phyloP scores from a whole-genome alignment of 768 basidiomycete genomes.

The Hygrocybe coccinea region DNA sequence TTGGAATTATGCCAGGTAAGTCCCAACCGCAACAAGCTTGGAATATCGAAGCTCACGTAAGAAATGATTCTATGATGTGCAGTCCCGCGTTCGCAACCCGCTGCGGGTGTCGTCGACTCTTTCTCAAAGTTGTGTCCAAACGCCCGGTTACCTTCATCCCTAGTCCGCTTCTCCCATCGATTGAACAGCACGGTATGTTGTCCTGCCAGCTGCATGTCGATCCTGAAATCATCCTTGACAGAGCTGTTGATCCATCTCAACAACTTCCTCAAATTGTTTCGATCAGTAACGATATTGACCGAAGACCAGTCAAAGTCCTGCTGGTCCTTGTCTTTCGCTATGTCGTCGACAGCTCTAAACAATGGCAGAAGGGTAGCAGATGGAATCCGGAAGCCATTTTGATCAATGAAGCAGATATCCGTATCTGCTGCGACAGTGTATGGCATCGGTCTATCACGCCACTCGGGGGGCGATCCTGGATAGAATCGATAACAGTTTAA shows the following conservation, averaged over 20 bases:
- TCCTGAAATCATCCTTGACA: conserved; percentile 50
- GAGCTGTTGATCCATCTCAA: conserved; percentile 47
- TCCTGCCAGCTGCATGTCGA: conserved; percentile 64
- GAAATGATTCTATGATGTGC: conserved; percentile 60
- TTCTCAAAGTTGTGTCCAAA: conserved; percentile 64
- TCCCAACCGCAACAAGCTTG: not conserved
- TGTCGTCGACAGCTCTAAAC: conserved; percentile 52
- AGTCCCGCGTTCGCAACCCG: conserved; percentile 45
- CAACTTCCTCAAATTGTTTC: conserved; percentile 63
- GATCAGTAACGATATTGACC: conserved; percentile 54
- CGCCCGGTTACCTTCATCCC: conserved; percentile 34
- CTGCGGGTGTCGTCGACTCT: conserved; percentile 42
- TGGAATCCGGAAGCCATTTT: conserved; percentile 47
- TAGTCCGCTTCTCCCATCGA: conserved; percentile 47
- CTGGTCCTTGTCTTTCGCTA: conserved; percentile 28
- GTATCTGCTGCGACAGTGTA: conserved; percentile 51
- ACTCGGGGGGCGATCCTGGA: conserved; percentile 56
- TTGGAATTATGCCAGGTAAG: conserved; percentile 19
- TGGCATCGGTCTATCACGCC: conserved; percentile 47
- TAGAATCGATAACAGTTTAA: not conserved
- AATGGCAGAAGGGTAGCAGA: conserved; percentile 45
- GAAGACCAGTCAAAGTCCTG: conserved; percentile 39
- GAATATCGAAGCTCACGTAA: conserved; percentile 46
- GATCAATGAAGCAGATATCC: conserved; percentile 50
- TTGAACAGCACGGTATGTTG: conserved; percentile 55